Conservation (phyloP, 1,284 basidiomycete species). For the Melampsora larici-populina region DNA sequence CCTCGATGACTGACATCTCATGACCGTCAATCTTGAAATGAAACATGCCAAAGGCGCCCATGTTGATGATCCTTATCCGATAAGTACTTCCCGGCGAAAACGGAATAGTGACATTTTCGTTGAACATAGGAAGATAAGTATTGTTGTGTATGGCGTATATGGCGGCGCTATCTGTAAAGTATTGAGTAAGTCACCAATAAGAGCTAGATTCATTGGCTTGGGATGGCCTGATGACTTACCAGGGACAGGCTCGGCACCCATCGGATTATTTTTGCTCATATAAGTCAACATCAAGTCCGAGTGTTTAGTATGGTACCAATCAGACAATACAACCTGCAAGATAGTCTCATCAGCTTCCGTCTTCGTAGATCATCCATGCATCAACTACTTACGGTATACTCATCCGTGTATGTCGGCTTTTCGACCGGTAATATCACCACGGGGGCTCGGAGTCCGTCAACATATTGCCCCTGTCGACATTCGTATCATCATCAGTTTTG, state of each 20-base stretch:
- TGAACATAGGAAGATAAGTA: constrained; percentile 52
- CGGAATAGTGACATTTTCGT: constrained; percentile 77
- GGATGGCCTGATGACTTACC: constrained; percentile 55
- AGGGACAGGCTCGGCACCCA: constrained; percentile 82
- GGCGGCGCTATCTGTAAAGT: constrained; percentile 65
- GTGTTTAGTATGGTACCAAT: constrained; percentile 65
- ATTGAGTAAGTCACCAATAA: constrained; percentile 22
- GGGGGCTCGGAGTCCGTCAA: constrained; percentile 71
- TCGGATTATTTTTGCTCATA: constrained; percentile 61
- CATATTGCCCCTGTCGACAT: constrained; percentile 49
- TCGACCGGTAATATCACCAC: constrained; percentile 67
- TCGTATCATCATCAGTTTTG: constrained; percentile 1
- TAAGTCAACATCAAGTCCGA: constrained; percentile 58
- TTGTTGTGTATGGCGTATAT: constrained; percentile 76
- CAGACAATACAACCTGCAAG: constrained; percentile 22
- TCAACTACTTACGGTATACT: constrained; percentile 84
- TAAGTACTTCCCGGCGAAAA: constrained; percentile 72
- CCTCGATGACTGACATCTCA: constrained; percentile 79
- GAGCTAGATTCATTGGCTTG: not conserved
- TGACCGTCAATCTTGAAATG: constrained; percentile 89
- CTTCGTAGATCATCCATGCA: not conserved
- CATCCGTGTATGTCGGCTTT: constrained; percentile 76
- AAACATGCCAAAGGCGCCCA: constrained; percentile 60
- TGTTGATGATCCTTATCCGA: constrained; percentile 76
- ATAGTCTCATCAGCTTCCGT: not conserved